Base-by-base conservation (phyloP, 192 early-diverging fungal species). In the Thamnidium elegans region DNA sequence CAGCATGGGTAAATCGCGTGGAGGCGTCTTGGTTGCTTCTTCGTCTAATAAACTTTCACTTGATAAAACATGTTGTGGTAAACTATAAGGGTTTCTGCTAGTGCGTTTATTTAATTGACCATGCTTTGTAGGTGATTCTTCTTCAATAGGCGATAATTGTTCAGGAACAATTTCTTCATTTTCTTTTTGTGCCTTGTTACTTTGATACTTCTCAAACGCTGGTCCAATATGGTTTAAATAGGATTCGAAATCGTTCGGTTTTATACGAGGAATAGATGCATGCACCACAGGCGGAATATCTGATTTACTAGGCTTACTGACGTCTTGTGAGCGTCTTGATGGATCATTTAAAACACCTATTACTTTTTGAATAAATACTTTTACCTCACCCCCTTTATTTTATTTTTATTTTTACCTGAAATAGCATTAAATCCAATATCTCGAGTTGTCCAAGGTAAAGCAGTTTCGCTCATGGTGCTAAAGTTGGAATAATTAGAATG, bases 401-500 rank as follows among this genome's bases (percentile, higher is more conserved):
- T 21, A 20, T 59, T 60, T 20, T 63, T 34, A 19, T 47, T 50
- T 52, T 55, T 58, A 23, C 80, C 84, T 50, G 82, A 82, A 52
- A 87, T 91, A 65, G 89, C 87, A 74, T 93, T 90, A 58, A 82
- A 85, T 13, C 91, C 91, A 73, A 93, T 90, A 69, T 93, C 90
- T 56, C 75, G 74, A 17, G 79, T 79, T 34, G 86, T 85, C 87
- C 87, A 90, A 6, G 84, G 78, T 32, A 80, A 53, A 1, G 79
- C 78, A 0, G 76, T 75, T 66, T 80, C 79, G 32, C 76, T 78
- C 73, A 78, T 70, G n/a, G 79, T 80, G 21, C 76, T 78, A 43
- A 75, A 75, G 44, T 75, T 75, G 8, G 76, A 78, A n/a, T 78
- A 73, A 20, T 67, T 75, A 39, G 76, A 78, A 30, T 75, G 78